phyloP scores from a whole-genome alignment of 805 yeast genomes.

The Ogataea saltuana region DNA sequence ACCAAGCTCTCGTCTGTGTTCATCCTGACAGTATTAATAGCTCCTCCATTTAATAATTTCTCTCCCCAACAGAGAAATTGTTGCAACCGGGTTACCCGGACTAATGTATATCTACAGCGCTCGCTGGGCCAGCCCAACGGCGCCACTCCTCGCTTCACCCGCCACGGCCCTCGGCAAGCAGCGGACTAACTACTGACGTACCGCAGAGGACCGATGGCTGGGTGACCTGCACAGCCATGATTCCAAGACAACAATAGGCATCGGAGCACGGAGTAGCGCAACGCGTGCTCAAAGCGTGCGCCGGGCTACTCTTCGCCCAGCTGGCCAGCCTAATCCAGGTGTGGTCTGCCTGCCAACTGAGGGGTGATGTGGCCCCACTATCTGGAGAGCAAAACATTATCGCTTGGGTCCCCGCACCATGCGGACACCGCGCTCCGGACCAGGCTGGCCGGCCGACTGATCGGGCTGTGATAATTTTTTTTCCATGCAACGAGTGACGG shows the following conservation, averaged over 20 bases:
- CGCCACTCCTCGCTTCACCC: not conserved
- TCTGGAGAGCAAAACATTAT: not conserved
- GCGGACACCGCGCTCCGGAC: conserved; percentile 9
- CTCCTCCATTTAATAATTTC: too few species aligned
- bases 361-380: too few species aligned
- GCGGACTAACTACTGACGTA: conserved; percentile 8
- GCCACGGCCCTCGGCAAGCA: not conserved
- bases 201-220: conserved; percentile 10
- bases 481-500: too few species aligned
- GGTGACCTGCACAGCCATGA: conserved; percentile 9
- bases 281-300: conserved; percentile 3
- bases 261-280: conserved; percentile 13
- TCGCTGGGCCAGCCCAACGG: not conserved
- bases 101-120: too few species aligned
- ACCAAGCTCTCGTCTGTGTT: too few species aligned
- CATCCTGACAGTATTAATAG: too few species aligned
- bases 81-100: too few species aligned
- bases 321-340: too few species aligned
- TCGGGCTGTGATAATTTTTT: conserved; percentile 1
- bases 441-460: not conserved
- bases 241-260: conserved; percentile 5
- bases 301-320: too few species aligned
- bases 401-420: conserved; percentile 1
- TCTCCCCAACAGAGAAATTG: too few species aligned
- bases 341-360: too few species aligned